These are phyloP conservation scores for Trifolium subterraneum DNA, from an alignment of 306 rosid genomes.

Conservation along the genomic window DNA sequence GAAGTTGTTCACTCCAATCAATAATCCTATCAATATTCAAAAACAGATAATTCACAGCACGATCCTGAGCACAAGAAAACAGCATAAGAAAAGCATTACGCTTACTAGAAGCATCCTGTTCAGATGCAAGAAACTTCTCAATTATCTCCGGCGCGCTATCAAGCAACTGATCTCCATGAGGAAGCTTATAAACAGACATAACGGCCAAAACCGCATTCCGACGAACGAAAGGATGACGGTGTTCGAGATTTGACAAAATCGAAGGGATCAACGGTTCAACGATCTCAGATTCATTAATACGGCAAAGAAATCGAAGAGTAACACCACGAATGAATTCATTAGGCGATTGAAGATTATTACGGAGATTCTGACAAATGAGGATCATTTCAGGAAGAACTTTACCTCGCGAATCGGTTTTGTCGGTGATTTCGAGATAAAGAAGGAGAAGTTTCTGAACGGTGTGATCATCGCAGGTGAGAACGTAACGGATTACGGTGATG, in stretches of 20 bases:
- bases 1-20: slow-evolving; percentile 93
- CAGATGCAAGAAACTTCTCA: slow-evolving; percentile 71
- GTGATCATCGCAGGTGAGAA: slow-evolving; percentile 94
- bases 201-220: slow-evolving; percentile 83
- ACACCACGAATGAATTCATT: slow-evolving; percentile 97
- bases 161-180: slow-evolving; percentile 83
- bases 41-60: slow-evolving; percentile 75
- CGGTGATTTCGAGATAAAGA: slow-evolving; percentile 90
- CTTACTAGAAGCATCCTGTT: slow-evolving; percentile 87
- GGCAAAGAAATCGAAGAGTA: slow-evolving; percentile 89
- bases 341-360: slow-evolving; percentile 88
- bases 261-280: slow-evolving; percentile 91
- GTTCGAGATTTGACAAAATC: slow-evolving; percentile 79
- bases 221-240: slow-evolving; percentile 87
- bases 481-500: slow-evolving; percentile 93
- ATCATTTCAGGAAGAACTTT: slow-evolving; percentile 95
- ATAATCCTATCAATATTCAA: slow-evolving; percentile 65
- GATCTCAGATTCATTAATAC: slow-evolving; percentile 85
- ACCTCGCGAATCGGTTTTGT: slow-evolving; percentile 85
- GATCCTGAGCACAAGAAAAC: slow-evolving; percentile 83
- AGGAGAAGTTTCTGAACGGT: slow-evolving; percentile 95
- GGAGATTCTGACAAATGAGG: slow-evolving; percentile 93
- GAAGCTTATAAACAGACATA: slow-evolving; percentile 86
- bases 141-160: slow-evolving; percentile 85
- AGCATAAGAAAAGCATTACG: slow-evolving; percentile 96